Base-by-base conservation (phyloP, 1,284 basidiomycete species). In the Hymenochaete sp. region DNA sequence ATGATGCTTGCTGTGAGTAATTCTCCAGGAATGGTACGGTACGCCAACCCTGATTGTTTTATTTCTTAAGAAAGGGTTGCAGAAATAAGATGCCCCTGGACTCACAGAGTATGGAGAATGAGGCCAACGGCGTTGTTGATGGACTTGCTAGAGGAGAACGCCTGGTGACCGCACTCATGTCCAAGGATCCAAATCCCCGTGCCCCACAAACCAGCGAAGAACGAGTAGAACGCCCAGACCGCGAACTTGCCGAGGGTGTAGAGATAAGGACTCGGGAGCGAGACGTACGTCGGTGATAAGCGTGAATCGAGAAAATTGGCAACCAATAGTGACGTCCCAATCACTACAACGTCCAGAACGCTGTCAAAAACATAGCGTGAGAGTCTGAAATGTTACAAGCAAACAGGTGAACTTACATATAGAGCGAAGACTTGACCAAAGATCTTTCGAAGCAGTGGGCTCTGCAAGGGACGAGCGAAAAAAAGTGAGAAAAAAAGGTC, bases 11-110 rank as follows among this genome's bases (percentile, higher is more conserved):
- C 80, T 92, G 64, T 98, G 95, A 3, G 86, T 89, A 63, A 98
- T 93, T 53, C 93, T 78, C 96, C 96, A 98, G 18, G 92, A 90
- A 63, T 98, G 93, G 69, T 93, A 98, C 8, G 96, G 95, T 10
- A 98, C 95, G 44, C 96, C 83, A 41, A 98, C 78, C 47, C 84
- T 88, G 52, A n/a, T n/a, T n/a, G n/a, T n/a, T n/a, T n/a, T n/a
- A n/a, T n/a, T n/a, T 14, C 9, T 11, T 22, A 38, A 7, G 25
- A 28, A 35, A 22, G 31, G 27, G 18, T 38, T 41, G 41, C 26
- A 19, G 36, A 42, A n/a, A n/a, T n/a, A n/a, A n/a, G n/a, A n/a
- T n/a, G 19, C 39, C 27, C 18, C 35, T 42, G 43, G 42, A 63
- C 78, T 52, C 60, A 88, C 85, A 76, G 77, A 36, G 93, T 96